Percentiles rank a stretch among this genome's conserved stretches.
Conservation (phyloP, 2,329 filamentous ascomycete species). For the Allantophomopsis lycopodina region DNA sequence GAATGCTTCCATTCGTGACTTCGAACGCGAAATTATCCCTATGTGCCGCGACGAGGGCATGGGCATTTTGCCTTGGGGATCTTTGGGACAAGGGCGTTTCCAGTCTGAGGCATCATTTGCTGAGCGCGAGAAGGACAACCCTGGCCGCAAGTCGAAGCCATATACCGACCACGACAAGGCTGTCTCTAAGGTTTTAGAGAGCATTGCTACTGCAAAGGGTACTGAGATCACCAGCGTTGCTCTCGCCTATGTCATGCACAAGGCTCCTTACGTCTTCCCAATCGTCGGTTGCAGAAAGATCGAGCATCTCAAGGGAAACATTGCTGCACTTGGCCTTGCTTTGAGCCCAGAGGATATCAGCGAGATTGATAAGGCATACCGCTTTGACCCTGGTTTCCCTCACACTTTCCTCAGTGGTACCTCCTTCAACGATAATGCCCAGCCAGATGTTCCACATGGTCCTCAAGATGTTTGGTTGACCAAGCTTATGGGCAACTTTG, state of each 20-base stretch:
- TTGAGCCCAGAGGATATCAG: slow-evolving; percentile 34
- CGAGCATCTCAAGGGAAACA: slow-evolving; percentile 39
- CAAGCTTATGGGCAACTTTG: slow-evolving; percentile 2
- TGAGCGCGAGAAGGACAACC: slow-evolving; percentile 25
- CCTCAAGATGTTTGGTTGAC: slow-evolving; percentile 4
- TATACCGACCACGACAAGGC: slow-evolving; percentile 21
- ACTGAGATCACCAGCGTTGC: slow-evolving; percentile 34
- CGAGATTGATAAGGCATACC: slow-evolving; percentile 33
- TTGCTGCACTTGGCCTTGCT: slow-evolving; percentile 33
- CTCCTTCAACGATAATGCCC: background rate
- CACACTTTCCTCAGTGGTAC: slow-evolving; percentile 9
- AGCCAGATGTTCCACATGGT: background rate
- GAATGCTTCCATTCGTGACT: slow-evolving; percentile 43
- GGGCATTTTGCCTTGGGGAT: slow-evolving; percentile 37
- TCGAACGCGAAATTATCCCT: slow-evolving; percentile 40
- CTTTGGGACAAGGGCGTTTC: slow-evolving; percentile 29
- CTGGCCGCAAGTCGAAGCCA: slow-evolving; percentile 9
- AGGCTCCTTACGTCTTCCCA: slow-evolving; percentile 39
- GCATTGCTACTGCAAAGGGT: slow-evolving; percentile 39
- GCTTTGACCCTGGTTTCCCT: slow-evolving; percentile 8
- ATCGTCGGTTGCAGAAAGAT: slow-evolving; percentile 41
- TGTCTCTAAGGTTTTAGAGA: slow-evolving; percentile 39
- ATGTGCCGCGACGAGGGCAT: slow-evolving; percentile 41
- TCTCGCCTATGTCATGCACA: slow-evolving; percentile 39
- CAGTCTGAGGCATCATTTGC: slow-evolving; percentile 16